phyloP scores from a whole-genome alignment of 192 early-diverging fungal species.

The Podila horticola region DNA sequence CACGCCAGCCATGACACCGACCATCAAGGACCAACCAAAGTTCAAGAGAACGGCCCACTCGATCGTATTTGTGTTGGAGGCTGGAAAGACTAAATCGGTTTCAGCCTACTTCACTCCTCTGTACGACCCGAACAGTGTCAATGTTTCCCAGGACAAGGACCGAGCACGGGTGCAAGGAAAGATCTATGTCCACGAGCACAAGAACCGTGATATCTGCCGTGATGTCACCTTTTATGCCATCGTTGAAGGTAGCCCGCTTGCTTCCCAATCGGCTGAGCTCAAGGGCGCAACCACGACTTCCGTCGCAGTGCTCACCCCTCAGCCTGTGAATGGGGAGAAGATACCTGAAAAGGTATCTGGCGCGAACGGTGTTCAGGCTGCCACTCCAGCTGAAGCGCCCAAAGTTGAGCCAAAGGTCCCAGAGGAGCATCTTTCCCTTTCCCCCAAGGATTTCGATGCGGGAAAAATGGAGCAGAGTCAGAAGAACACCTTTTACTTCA shows the following conservation, averaged over 20 bases:
- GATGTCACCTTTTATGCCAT: conserved; percentile 69
- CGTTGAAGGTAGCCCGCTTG: conserved; percentile 45
- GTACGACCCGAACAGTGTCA: conserved; percentile 8
- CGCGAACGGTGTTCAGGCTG: too few relatives aligned
- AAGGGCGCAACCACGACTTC: background rate
- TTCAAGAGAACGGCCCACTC: conserved; percentile 68
- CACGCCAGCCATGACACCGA: conserved; percentile 13
- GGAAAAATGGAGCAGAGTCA: conserved; percentile 62
- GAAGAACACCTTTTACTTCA: conserved; percentile 61
- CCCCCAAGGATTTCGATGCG: conserved; percentile 58
- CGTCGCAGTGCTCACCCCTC: background rate
- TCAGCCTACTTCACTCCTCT: conserved; percentile 67
- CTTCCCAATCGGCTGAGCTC: background rate
- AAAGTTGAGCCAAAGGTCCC: background rate
- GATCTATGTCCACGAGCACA: conserved; percentile 83
- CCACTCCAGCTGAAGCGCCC: background rate
- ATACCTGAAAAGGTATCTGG: background rate
- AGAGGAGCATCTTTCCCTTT: conserved; percentile 49
- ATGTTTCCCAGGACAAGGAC: conserved; percentile 23
- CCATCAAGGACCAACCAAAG: conserved; percentile 47
- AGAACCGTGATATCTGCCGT: conserved; percentile 83
- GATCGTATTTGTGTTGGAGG: conserved; percentile 76
- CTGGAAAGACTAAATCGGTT: conserved; percentile 72
- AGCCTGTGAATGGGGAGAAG: too few relatives aligned
- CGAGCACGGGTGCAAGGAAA: conserved; percentile 53